A percentile compares a stretch with the other conserved stretches of the same genome.
Conservation (phyloP, 371 early-diverging fungal genomes). For the Mucor circinelloides region DNA sequence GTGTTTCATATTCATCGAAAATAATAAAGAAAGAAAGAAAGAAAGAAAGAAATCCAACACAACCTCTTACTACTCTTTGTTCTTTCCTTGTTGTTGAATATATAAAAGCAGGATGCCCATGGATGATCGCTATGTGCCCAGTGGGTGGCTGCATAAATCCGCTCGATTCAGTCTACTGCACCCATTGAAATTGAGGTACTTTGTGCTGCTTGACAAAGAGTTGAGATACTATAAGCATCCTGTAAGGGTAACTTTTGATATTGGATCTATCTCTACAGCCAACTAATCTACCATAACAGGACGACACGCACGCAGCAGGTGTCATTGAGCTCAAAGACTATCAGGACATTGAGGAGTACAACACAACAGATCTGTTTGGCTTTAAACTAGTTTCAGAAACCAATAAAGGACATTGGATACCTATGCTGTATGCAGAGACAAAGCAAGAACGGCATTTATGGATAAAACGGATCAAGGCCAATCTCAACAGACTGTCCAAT, state of each 20-base stretch:
- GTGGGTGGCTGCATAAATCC: constrained; percentile 2
- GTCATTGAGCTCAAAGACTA: constrained; percentile 11
- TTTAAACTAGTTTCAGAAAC: constrained; percentile 15
- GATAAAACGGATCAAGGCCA: not conserved
- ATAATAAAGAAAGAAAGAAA: not conserved
- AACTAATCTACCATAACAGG: too few species aligned
- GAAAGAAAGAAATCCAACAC: not conserved
- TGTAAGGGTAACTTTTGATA: not conserved
- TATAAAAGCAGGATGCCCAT: not conserved
- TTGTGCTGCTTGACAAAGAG: constrained; percentile 8
- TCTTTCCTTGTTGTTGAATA: not conserved
- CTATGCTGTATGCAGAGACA: constrained; percentile 23
- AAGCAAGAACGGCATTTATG: constrained; percentile 9
- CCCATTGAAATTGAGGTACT: constrained; percentile 1
- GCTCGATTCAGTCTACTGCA: constrained; percentile 3
- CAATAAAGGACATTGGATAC: constrained; percentile 11
- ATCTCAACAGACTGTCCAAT: not conserved
- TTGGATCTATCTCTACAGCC: too few species aligned
- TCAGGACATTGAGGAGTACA: constrained; percentile 6
- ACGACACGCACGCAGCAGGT: constrained; percentile 21
- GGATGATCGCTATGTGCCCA: not conserved
- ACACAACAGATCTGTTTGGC: constrained; percentile 1
- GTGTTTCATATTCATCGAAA: not conserved
- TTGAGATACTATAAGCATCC: constrained; percentile 12
- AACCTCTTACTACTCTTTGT: not conserved